Conservation (phyloP, 1,284 basidiomycete species). For the Cutaneotrichosporon cavernicola region DNA sequence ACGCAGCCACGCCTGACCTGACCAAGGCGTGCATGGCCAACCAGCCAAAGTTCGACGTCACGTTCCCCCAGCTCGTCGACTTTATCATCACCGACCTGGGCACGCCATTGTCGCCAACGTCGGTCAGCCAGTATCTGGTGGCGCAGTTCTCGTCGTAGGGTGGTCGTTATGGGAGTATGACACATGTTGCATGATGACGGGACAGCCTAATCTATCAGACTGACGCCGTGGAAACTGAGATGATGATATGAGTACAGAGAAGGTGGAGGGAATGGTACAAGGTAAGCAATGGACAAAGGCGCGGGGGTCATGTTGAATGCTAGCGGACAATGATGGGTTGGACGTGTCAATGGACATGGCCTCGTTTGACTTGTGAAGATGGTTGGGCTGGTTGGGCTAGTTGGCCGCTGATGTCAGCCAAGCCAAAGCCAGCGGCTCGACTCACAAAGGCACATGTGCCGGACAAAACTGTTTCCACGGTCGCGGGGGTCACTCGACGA, state of each 20-base stretch:
- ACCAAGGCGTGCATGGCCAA: slow-evolving; percentile 50
- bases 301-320: not conserved
- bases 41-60: slow-evolving; percentile 56
- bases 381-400: not conserved
- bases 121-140: slow-evolving; percentile 53
- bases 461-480: slow-evolving; percentile 19
- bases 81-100: slow-evolving; percentile 54
- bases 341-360: not conserved
- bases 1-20: slow-evolving; percentile 37
- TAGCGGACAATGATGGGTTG: not conserved
- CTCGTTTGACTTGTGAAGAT: not conserved
- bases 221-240: not conserved
- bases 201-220: not conserved
- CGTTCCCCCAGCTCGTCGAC: slow-evolving; percentile 53
- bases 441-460: slow-evolving; percentile 13
- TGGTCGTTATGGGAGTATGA: not conserved
- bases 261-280: not conserved
- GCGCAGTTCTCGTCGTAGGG: slow-evolving; percentile 49
- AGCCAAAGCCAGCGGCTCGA: not conserved
- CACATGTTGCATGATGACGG: slow-evolving; percentile 16
- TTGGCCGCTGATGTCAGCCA: not conserved
- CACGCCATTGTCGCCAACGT: slow-evolving; percentile 47
- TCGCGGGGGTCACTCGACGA: slow-evolving; percentile 3
- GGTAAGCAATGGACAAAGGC: slow-evolving; percentile 6
- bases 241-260: not conserved